Evolutionary conservation across 345 rosid genomes (phyloP), one percentile per base, ranked within the genome.

Genomic region (Populus pruinosa): DNA sequence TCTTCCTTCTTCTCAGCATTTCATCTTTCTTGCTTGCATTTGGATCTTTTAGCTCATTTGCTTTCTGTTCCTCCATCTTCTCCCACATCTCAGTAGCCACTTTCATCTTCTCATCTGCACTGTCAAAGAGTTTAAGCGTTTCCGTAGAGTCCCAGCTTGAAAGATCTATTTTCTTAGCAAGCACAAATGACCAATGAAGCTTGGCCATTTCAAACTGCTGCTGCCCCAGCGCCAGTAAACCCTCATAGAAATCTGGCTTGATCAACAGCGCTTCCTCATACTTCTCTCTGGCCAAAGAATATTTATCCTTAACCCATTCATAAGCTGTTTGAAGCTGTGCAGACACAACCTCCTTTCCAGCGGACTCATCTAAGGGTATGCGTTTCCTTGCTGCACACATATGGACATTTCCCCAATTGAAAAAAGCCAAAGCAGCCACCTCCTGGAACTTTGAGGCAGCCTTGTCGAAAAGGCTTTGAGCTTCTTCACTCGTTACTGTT

Each of bases 191-290:
- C 99, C 99, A 95, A 56, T 90, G 94, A 63, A 95, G 99, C 84
- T 95, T 95, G 31, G 99, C 99, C 99, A 93, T 95, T 78, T 95
- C 99, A 77, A 95, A 93, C 35, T 95, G 97, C 75, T 95, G 99
- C 81, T 95, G 99, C 36, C 99, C 99, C 72, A 91, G 81, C 6
- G 99, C 99, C 23, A 95, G 91, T 82, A 93, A 79, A n/a, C 98
- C 99, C 76, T 95, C 99, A 25, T 95, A 95, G 76, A 95, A 95
- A 68, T 95, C 98, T 0, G 99, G 94, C 81, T 95, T 95, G 82
- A 95, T 91, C 65, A 81, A 47, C 4, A 95, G 87, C 41, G 99
- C 98, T 44, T 95, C 87, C 67, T 90, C 93, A 31, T 95, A 95
- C 70, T 93, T 93, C 70, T 87, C 89, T 73, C 84, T 87, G 18